These are phyloP conservation scores for Tubosaeta brunneosetosa DNA, from an alignment of 768 basidiomycete species.

Conservation along the genomic window DNA sequence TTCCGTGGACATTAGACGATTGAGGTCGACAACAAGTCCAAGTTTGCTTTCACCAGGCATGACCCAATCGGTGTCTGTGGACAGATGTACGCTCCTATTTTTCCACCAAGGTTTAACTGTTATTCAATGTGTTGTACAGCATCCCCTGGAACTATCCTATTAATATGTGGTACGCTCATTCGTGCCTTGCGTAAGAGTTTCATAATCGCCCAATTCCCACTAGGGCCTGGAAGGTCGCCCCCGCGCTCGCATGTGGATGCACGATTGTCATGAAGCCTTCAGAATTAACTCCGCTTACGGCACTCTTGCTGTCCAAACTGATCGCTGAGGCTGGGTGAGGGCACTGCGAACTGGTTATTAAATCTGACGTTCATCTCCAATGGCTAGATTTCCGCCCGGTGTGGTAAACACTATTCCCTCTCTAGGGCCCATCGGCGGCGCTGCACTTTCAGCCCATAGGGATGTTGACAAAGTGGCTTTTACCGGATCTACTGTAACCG, in stretches of 20 bases:
- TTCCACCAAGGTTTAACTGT: constrained; percentile 1
- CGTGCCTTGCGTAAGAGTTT: constrained; percentile 1
- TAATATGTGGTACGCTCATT: constrained; percentile 62
- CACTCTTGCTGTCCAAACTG: constrained; percentile 77
- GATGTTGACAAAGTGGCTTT: constrained; percentile 95
- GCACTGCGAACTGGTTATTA: constrained; percentile 1
- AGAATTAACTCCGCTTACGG: constrained; percentile 80
- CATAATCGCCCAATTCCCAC: constrained; percentile 1
- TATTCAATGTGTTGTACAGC: constrained; percentile 32
- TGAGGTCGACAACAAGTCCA: constrained; percentile 74
- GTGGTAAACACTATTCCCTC: constrained; percentile 89
- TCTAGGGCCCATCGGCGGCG: constrained; percentile 75
- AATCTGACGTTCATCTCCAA: constrained; percentile 12
- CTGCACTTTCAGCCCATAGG: constrained; percentile 74
- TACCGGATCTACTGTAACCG: constrained; percentile 88
- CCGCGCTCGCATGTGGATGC: constrained; percentile 87
- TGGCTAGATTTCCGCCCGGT: constrained; percentile 78
- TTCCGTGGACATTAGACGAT: constrained; percentile 46
- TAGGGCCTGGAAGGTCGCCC: constrained; percentile 90
- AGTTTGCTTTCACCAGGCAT: constrained; percentile 80
- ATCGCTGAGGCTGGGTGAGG: constrained; percentile 77
- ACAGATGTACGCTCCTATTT: constrained; percentile 59
- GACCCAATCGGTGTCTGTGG: constrained; percentile 95
- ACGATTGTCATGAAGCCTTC: constrained; percentile 96
- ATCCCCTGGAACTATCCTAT: constrained; percentile 96